Conservation (phyloP, 2,329 filamentous ascomycete genomes). For the Fusarium algeriense region DNA sequence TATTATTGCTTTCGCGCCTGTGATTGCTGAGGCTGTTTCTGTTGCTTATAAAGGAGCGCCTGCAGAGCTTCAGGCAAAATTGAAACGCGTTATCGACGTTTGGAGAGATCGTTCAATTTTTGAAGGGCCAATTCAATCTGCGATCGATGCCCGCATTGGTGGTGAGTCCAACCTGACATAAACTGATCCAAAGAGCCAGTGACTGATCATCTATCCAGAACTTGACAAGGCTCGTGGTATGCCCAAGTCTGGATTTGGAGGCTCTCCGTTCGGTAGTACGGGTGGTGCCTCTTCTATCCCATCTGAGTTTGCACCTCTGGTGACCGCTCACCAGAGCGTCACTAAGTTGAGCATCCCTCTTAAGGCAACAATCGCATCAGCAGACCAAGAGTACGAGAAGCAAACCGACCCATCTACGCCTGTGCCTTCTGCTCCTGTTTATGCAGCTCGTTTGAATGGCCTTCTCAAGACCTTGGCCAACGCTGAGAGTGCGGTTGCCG, state of each 20-base stretch:
- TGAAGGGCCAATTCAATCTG: conserved; percentile 80
- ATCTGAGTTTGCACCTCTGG: conserved; percentile 80
- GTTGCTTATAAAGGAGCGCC: conserved; percentile 92
- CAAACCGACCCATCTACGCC: conserved; percentile 77
- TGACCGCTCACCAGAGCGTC: conserved; percentile 78
- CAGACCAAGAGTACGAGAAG: conserved; percentile 86
- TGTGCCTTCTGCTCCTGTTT: conserved; percentile 85
- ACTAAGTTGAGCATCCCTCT: conserved; percentile 78
- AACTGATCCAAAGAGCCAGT: neutral
- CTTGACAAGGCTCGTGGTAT: conserved; percentile 71
- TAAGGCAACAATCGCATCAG: conserved; percentile 75
- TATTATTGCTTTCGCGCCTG: conserved; percentile 87
- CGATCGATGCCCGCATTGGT: conserved; percentile 82
- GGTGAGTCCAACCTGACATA: conserved; percentile 61
- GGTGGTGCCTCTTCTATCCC: conserved; percentile 74
- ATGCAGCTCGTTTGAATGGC: conserved; percentile 88
- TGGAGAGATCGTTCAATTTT: conserved; percentile 93
- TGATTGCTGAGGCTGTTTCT: conserved; percentile 90
- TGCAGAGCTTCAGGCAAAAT: conserved; percentile 86
- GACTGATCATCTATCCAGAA: conserved; percentile 58
- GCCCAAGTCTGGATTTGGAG: conserved; percentile 64
- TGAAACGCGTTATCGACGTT: conserved; percentile 91
- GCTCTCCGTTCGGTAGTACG: conserved; percentile 69
- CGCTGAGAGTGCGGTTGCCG: conserved; percentile 88
- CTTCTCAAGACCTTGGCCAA: conserved; percentile 90